A percentile compares a stretch with the other conserved stretches of the same genome.
These are phyloP conservation scores for Tuber borchii DNA, from an alignment of 495 filamentous ascomycete genomes.

Conservation along the genomic window DNA sequence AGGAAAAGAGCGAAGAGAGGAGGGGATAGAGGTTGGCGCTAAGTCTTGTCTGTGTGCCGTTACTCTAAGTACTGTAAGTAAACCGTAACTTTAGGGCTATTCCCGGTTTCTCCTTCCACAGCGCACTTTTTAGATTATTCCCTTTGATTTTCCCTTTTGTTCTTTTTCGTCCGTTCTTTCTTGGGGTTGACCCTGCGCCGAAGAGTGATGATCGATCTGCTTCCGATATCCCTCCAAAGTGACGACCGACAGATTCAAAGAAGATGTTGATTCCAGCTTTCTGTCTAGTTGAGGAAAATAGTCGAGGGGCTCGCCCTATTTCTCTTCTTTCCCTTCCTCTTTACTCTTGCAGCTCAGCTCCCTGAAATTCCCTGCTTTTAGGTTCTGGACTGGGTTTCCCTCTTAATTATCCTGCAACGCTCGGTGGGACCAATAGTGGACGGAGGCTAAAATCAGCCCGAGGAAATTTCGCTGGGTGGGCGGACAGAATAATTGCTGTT, in stretches of 20 bases:
- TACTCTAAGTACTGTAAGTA: neutral
- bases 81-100: neutral
- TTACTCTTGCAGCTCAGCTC: constrained; percentile 21
- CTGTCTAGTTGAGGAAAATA: constrained; percentile 9
- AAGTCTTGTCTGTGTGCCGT: neutral
- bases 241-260: neutral
- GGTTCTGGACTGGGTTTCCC: constrained; percentile 9
- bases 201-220: constrained; percentile 12
- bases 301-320: constrained; percentile 12
- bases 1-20: constrained; percentile 8
- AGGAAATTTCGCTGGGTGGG: constrained; percentile 20
- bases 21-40: constrained; percentile 10
- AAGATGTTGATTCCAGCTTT: neutral
- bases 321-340: constrained; percentile 9
- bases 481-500: constrained; percentile 18
- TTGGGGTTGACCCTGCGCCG: constrained; percentile 18
- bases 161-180: constrained; percentile 39
- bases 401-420: constrained; percentile 28
- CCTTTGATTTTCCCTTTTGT: constrained; percentile 14
- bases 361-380: constrained; percentile 32
- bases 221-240: neutral
- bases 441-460: constrained; percentile 22
- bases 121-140: constrained; percentile 18
- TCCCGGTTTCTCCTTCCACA: constrained; percentile 16
- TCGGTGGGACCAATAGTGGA: constrained; percentile 25